Percentiles rank a stretch among this genome's conserved stretches.
These are phyloP conservation scores for Anacardium occidentale DNA, from an alignment of 345 rosid genomes.

Conservation along the genomic window DNA sequence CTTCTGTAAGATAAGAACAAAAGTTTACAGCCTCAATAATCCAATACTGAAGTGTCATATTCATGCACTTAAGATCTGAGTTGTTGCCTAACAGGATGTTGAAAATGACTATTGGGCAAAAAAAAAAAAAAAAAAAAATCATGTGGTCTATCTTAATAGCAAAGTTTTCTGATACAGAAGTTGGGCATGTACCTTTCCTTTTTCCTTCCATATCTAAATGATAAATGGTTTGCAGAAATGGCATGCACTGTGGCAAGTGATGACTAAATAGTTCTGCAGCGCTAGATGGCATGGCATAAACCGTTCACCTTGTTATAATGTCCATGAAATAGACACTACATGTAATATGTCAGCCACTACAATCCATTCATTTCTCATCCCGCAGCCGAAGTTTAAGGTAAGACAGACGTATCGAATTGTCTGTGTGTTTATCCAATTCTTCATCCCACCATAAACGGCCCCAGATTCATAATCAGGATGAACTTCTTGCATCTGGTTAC, in stretches of 20 bases:
- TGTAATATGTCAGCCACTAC: slow-evolving; percentile 19
- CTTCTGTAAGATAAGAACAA: slow-evolving; percentile 21
- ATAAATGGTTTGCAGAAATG: neutral
- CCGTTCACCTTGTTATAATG: neutral
- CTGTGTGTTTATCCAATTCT: no score
- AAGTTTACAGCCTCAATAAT: slow-evolving; percentile 14
- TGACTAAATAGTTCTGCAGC: neutral
- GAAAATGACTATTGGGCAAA: slow-evolving; percentile 27
- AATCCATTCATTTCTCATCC: neutral
- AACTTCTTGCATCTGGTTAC: neutral
- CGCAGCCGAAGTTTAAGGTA: no score
- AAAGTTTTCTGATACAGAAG: slow-evolving; percentile 1
- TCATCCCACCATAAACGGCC: neutral
- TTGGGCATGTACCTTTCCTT: slow-evolving; percentile 5
- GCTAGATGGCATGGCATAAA: neutral
- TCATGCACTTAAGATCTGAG: slow-evolving; percentile 25
- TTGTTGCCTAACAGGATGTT: slow-evolving; percentile 15
- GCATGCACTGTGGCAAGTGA: neutral
- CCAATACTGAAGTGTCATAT: slow-evolving; percentile 21
- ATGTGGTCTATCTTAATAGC: neutral
- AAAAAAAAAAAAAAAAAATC: no score
- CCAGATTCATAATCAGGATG: neutral
- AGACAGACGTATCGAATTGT: no score
- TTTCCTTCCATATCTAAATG: neutral
- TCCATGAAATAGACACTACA: slow-evolving; percentile 22